Base-by-base conservation (phyloP, 106 monocot species). In the Xerophyta viscosa region DNA sequence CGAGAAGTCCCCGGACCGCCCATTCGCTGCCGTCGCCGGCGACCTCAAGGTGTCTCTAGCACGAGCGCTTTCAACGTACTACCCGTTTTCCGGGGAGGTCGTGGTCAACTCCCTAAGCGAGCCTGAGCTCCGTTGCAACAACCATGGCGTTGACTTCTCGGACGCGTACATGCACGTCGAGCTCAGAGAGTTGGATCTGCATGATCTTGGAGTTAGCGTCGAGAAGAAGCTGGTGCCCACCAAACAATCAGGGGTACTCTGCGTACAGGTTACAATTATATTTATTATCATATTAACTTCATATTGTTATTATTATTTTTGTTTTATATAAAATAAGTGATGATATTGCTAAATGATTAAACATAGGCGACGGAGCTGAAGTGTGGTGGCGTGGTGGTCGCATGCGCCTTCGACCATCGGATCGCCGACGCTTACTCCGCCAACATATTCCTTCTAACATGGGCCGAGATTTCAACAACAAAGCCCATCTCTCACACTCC, bases 121-220 rank as follows among this genome's bases (percentile, higher is more conserved):
- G 68, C 84, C 80, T 5, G 80, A 90, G 64, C 48, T 90, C 10
- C 61, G 67, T 43, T 90, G 90, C 73, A 81, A 72, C 65, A 78
- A 85, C 67, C 73, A 81, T 9, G 90, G 90, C 0, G 77, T 91
- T 6, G 84, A 91, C 45, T 77, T 91, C 55, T 31, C 59, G 12
- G 69, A 64, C 8, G 90, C 81, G 19, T 20, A 31, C 25, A 84
- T 77, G 18, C 64, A 77, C 27, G 62, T 72, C 6, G 61, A 66
- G 46, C 53, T 91, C 27, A 5, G 26, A 14, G 66, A 81, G 6
- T 71, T 85, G 10, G 25, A 45, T 6, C 60, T 90, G 10, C n/a
- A 65, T 22, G 33, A 81, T 23, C 68, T 80, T 0, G 74, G 81
- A 25, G 65, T 69, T 22, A 66, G 71, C 37, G 61, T 80, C 20